phyloP scores from a whole-genome alignment of 2,329 filamentous ascomycete genomes.

The Cladophialophora carrionii region DNA sequence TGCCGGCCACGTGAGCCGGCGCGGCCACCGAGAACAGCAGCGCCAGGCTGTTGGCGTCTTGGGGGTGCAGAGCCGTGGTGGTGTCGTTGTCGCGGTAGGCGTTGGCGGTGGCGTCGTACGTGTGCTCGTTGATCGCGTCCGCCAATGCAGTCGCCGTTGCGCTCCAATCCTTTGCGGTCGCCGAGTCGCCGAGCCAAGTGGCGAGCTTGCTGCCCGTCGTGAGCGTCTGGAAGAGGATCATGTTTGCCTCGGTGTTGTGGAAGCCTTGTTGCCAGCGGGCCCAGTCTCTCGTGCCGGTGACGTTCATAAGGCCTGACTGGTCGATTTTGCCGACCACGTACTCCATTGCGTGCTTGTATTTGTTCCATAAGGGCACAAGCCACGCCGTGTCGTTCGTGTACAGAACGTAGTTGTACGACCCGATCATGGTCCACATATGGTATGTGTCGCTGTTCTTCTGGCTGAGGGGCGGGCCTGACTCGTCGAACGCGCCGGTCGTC shows the following conservation, averaged over 20 bases:
- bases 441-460: constrained; percentile 45
- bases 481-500: constrained; percentile 44
- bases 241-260: constrained; percentile 58
- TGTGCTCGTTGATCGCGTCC: constrained; percentile 53
- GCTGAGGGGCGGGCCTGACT: constrained; percentile 44
- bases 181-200: constrained; percentile 49
- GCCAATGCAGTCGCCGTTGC: constrained; percentile 39
- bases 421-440: constrained; percentile 60
- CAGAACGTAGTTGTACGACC: constrained; percentile 62
- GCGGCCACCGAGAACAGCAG: constrained; percentile 53
- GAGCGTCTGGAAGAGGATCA: constrained; percentile 60
- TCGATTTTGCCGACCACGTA: constrained; percentile 52
- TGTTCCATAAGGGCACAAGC: constrained; percentile 53
- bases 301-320: constrained; percentile 51
- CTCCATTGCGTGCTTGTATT: constrained; percentile 55
- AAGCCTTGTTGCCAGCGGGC: constrained; percentile 55
- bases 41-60: constrained; percentile 64
- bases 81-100: constrained; percentile 61
- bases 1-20: constrained; percentile 34
- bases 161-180: neutral
- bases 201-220: constrained; percentile 58
- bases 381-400: constrained; percentile 59
- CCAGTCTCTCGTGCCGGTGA: constrained; percentile 58
- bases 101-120: constrained; percentile 55
- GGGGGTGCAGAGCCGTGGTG: constrained; percentile 57